Conservation (phyloP, 352 stramenopile genomes). For the Phytophthora multivora region DNA sequence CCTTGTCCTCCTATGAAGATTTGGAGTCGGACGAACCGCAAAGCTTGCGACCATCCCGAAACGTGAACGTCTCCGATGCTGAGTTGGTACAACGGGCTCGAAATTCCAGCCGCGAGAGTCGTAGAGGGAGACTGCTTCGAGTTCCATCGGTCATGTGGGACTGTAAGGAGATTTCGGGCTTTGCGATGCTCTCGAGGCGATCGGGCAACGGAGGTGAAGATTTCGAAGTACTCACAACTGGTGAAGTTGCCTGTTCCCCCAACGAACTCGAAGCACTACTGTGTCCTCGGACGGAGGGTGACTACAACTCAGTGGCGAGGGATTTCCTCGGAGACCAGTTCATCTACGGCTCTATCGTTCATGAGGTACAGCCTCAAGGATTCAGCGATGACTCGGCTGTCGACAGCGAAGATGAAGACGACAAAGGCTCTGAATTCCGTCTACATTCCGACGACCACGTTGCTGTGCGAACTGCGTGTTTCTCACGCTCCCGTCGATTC, state of each 20-base stretch:
- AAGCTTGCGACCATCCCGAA: slow-evolving; percentile 9
- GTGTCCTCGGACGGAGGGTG: slow-evolving; percentile 28
- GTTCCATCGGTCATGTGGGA: slow-evolving; percentile 38
- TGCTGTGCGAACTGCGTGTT: slow-evolving; percentile 47
- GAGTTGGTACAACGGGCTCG: slow-evolving; percentile 40
- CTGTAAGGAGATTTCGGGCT: slow-evolving; percentile 38
- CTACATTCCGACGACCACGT: slow-evolving; percentile 30
- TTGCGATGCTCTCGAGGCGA: slow-evolving; percentile 31
- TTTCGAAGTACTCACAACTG: slow-evolving; percentile 41
- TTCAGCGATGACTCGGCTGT: slow-evolving; percentile 16
- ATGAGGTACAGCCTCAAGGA: slow-evolving; percentile 33
- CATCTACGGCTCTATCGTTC: slow-evolving; percentile 59
- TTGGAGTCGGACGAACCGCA: slow-evolving; percentile 19
- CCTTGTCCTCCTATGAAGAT: slow-evolving; percentile 7
- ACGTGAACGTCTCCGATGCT: slow-evolving; percentile 33
- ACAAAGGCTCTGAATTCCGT: slow-evolving; percentile 2
- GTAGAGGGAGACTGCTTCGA: slow-evolving; percentile 16
- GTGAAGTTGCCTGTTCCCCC: slow-evolving; percentile 37
- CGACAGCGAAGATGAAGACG: slow-evolving; percentile 4
- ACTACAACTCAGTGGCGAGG: slow-evolving; percentile 37
- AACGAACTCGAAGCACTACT: slow-evolving; percentile 38
- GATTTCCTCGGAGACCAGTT: slow-evolving; percentile 44
- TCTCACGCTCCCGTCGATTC: slow-evolving; percentile 39
- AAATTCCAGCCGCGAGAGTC: slow-evolving; percentile 24
- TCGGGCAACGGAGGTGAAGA: slow-evolving; percentile 16